Evolutionary conservation across 257 asterid genomes (phyloP).

Genomic region (Datura wrightii): DNA sequence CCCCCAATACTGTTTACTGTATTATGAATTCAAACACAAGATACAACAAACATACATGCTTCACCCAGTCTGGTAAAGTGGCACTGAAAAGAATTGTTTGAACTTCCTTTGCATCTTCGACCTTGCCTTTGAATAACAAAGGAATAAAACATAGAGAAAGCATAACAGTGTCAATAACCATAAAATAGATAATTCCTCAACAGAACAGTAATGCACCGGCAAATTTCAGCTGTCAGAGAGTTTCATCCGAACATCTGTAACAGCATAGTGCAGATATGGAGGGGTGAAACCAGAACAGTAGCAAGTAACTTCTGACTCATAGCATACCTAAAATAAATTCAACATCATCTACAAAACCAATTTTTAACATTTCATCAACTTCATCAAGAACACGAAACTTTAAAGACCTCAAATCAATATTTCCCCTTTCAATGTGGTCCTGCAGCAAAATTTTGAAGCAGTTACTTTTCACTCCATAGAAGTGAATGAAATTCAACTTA

Average conservation of each 20-base stretch:
- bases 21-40: constrained; percentile 13
- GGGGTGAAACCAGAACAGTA: constrained; percentile 24
- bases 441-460: constrained; percentile 40
- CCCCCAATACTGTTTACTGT: background rate
- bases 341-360: constrained; percentile 99
- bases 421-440: constrained; percentile 91
- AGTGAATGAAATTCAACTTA: background rate
- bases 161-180: background rate
- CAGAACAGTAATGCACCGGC: background rate
- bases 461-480: background rate
- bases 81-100: constrained; percentile 99
- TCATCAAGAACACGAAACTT: constrained; percentile 97
- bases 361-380: constrained; percentile 99
- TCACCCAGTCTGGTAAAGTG: constrained; percentile 90
- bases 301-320: background rate
- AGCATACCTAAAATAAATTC: constrained; percentile 88
- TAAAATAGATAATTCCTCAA: background rate
- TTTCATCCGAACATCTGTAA: background rate
- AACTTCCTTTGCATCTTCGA: constrained; percentile 77
- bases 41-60: constrained; percentile 51
- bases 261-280: background rate
- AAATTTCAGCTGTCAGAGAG: constrained; percentile 17
- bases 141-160: constrained; percentile 5
- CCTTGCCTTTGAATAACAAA: constrained; percentile 62
- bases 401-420: constrained; percentile 71